Conservation (phyloP, 2,329 filamentous ascomycete species). For the Sporothrix schenckii region DNA sequence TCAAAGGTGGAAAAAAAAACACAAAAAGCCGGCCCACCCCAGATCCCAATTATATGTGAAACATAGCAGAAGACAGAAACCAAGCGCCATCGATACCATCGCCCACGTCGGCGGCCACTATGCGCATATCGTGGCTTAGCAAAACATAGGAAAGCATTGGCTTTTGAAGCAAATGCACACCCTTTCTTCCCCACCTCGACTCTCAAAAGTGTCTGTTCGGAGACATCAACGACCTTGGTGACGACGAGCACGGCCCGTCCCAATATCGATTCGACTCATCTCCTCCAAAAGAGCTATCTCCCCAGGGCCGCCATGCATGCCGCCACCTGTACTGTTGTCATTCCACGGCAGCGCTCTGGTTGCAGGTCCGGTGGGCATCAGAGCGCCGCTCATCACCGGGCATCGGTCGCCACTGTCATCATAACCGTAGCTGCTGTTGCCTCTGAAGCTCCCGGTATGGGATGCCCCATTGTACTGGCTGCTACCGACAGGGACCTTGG, state of each 20-base stretch:
- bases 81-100: background rate
- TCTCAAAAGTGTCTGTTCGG: no score
- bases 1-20: background rate
- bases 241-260: constrained; percentile 60
- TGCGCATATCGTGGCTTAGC: background rate
- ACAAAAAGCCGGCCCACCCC: background rate
- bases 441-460: constrained; percentile 17
- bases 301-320: constrained; percentile 48
- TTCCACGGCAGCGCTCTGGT: constrained; percentile 31
- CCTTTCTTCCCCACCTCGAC: background rate
- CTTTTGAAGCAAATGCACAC: constrained; percentile 12
- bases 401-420: constrained; percentile 30
- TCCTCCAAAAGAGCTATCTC: constrained; percentile 69
- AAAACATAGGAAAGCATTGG: constrained; percentile 8
- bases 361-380: constrained; percentile 27
- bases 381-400: constrained; percentile 43
- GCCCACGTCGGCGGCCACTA: constrained; percentile 1
- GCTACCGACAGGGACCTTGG: constrained; percentile 64
- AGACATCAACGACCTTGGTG: constrained; percentile 40
- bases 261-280: constrained; percentile 68
- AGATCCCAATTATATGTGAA: background rate
- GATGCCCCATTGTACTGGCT: constrained; percentile 1
- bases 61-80: background rate
- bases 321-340: constrained; percentile 33
- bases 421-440: constrained; percentile 22